These are phyloP conservation scores for Papiliotrema fonsecae DNA, from an alignment of 1,284 basidiomycete genomes.

Conservation along the genomic window DNA sequence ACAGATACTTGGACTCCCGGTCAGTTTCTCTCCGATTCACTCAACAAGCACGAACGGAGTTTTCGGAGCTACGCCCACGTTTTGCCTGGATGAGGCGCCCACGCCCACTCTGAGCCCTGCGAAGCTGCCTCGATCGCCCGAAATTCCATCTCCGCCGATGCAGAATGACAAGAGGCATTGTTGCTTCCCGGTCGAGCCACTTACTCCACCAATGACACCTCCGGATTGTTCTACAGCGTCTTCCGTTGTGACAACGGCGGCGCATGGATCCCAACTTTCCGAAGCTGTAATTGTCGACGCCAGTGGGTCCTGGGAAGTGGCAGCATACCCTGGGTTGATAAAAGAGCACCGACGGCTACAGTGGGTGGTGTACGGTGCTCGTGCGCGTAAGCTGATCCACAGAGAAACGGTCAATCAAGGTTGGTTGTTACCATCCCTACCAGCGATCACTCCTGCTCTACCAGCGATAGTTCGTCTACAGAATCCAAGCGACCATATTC, in stretches of 20 bases:
- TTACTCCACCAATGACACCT: not conserved
- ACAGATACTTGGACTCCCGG: too few relatives aligned
- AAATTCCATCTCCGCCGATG: too few relatives aligned
- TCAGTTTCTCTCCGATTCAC: not conserved
- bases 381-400: not conserved
- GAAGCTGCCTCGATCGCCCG: not conserved
- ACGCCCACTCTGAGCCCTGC: too few relatives aligned
- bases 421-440: not conserved
- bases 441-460: not conserved
- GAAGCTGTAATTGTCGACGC: too few relatives aligned
- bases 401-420: not conserved
- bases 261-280: too few relatives aligned
- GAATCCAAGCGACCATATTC: too few relatives aligned
- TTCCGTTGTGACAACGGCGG: too few relatives aligned
- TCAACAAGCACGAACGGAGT: too few relatives aligned
- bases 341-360: not conserved
- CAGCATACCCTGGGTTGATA: not conserved
- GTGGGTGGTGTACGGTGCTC: not conserved
- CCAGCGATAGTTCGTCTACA: too few relatives aligned
- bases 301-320: not conserved
- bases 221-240: too few relatives aligned
- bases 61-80: not conserved
- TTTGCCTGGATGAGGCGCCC: too few relatives aligned
- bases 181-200: not conserved
- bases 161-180: not conserved